Conservation (phyloP, 306 rosid species). For the Abrus pulchellus region DNA sequence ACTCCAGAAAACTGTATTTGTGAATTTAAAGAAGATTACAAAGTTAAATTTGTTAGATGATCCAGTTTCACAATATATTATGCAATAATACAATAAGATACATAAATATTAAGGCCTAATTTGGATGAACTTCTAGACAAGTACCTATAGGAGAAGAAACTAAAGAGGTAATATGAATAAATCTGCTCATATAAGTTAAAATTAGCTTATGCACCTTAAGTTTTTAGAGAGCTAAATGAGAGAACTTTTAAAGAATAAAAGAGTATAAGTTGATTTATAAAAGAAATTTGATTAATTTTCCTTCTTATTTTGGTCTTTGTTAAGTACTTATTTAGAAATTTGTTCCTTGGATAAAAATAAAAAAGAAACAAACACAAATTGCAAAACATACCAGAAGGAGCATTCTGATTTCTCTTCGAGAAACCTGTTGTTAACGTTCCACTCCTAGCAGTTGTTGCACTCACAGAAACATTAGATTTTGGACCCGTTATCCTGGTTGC, state of each 20-base stretch:
- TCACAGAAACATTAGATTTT: conserved; percentile 53
- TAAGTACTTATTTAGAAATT: no score
- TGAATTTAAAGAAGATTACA: conserved; percentile 34
- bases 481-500: conserved; percentile 58
- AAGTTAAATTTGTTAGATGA: conserved; percentile 13
- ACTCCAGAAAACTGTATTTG: conserved; percentile 11
- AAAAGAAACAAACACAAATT: conserved; percentile 21
- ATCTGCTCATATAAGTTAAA: no score
- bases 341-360: conserved; percentile 19
- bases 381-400: conserved; percentile 61
- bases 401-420: conserved; percentile 64
- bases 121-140: no score
- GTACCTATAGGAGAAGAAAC: no score
- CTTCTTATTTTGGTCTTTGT: no score
- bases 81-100: conserved; percentile 4
- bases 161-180: no score
- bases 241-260: no score
- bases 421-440: conserved; percentile 48
- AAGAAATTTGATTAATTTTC: no score
- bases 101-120: neutral
- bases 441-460: conserved; percentile 55
- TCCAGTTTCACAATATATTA: conserved; percentile 18
- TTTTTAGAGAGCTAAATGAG: no score
- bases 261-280: no score
- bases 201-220: no score